These are phyloP conservation scores for Articulospora tetracladia DNA, from an alignment of 495 filamentous ascomycete species.

Conservation along the genomic window DNA sequence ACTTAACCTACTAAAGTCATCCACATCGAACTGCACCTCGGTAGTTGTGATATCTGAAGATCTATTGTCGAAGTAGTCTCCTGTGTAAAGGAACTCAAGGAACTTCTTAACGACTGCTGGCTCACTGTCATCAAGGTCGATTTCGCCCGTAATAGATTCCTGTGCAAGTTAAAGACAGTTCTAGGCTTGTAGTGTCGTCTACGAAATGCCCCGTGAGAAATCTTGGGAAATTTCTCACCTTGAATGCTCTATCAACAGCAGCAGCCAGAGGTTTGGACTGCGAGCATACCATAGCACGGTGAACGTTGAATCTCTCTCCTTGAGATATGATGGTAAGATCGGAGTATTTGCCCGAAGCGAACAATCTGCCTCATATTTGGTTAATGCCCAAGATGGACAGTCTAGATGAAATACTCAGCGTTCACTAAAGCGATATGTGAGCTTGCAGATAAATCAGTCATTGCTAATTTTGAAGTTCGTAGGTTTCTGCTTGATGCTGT, in stretches of 20 bases:
- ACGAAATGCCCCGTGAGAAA: neutral
- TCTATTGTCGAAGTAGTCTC: constrained; percentile 1
- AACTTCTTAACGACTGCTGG: neutral
- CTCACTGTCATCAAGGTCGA: constrained; percentile 7
- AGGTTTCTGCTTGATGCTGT: too few species aligned
- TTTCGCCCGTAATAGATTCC: neutral
- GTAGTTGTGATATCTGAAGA: neutral
- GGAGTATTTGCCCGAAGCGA: constrained; percentile 26
- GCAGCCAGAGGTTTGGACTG: constrained; percentile 37
- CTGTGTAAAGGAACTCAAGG: neutral
- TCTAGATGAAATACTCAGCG: neutral
- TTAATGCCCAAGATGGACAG: neutral
- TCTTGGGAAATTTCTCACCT: constrained; percentile 20
- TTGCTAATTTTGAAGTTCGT: neutral
- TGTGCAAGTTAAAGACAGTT: neutral
- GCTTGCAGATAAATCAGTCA: neutral
- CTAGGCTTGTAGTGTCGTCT: neutral
- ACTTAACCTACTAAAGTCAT: too few species aligned
- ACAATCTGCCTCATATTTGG: neutral
- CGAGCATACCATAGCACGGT: constrained; percentile 34
- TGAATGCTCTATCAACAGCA: constrained; percentile 30
- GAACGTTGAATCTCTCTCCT: constrained; percentile 32
- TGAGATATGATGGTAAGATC: constrained; percentile 33
- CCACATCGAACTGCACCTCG: too few species aligned
- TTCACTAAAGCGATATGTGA: neutral